phyloP scores from a whole-genome alignment of 768 basidiomycete genomes.

The Mrakia gelida region DNA sequence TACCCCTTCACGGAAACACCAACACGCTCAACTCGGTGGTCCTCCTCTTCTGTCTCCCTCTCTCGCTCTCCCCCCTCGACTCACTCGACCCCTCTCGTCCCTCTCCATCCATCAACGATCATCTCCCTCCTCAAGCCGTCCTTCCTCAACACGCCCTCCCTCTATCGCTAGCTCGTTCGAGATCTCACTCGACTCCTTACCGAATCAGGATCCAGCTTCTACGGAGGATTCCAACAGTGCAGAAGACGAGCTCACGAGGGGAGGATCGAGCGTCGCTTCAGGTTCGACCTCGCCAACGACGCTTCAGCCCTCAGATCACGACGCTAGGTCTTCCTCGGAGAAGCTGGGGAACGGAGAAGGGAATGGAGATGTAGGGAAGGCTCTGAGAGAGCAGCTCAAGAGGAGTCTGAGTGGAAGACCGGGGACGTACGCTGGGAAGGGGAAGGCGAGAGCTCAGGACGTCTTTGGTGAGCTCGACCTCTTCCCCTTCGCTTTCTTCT shows the following conservation, averaged over 20 bases:
- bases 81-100: constrained; percentile 13
- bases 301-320: not conserved
- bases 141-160: not conserved
- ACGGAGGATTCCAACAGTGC: not conserved
- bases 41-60: not conserved
- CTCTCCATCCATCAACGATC: not conserved
- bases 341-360: too few relatives aligned
- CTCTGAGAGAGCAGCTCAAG: constrained; percentile 11
- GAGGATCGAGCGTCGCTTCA: constrained; percentile 1
- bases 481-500: too few relatives aligned
- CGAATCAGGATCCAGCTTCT: not conserved
- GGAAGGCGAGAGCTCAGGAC: constrained; percentile 17
- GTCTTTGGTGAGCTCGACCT: constrained; percentile 3
- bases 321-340: not conserved
- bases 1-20: not conserved
- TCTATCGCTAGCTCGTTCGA: not conserved
- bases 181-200: not conserved
- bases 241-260: not conserved
- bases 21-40: not conserved
- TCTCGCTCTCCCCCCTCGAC: constrained; percentile 11
- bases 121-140: not conserved
- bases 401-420: not conserved
- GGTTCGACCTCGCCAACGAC: constrained; percentile 3
- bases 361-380: not conserved
- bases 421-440: not conserved